These are phyloP conservation scores for Russula sp. DNA, from an alignment of 768 basidiomycete species.

Conservation along the genomic window DNA sequence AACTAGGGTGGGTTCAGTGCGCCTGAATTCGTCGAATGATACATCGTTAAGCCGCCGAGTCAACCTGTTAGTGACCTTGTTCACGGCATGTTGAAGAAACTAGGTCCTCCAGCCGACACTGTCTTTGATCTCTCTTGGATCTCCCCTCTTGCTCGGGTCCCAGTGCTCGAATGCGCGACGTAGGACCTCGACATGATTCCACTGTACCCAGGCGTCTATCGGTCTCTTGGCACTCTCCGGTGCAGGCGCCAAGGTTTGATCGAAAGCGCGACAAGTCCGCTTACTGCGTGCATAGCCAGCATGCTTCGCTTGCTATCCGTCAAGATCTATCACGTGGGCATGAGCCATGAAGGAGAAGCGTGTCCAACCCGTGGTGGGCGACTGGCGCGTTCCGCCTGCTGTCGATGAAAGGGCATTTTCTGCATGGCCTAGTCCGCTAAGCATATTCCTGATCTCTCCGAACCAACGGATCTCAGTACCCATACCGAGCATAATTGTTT, in stretches of 20 bases:
- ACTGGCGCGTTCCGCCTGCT: not conserved
- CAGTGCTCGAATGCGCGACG: not conserved
- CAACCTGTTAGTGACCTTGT: no score
- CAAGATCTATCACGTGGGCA: not conserved
- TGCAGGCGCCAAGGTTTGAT: not conserved
- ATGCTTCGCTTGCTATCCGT: not conserved
- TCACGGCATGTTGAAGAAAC: no score
- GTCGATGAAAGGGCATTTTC: not conserved
- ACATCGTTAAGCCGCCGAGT: no score
- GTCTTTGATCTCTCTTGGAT: not conserved
- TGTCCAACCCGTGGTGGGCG: not conserved
- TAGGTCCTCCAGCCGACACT: no score
- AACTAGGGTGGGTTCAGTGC: no score
- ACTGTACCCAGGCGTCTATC: not conserved
- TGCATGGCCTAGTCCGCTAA: not conserved
- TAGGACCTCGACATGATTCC: not conserved
- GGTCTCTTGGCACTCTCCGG: not conserved
- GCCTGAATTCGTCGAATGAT: no score
- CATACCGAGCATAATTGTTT: no score
- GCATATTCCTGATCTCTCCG: not conserved
- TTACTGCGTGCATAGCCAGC: not conserved
- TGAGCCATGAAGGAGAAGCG: conserved; percentile 4
- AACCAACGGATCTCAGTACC: not conserved
- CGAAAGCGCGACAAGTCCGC: not conserved
- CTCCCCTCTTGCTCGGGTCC: not conserved